A percentile compares a stretch with the other conserved stretches of the same genome.
Evolutionary conservation across 2,329 filamentous ascomycete species (phyloP).

Genomic region (Spiromastix sp.): DNA sequence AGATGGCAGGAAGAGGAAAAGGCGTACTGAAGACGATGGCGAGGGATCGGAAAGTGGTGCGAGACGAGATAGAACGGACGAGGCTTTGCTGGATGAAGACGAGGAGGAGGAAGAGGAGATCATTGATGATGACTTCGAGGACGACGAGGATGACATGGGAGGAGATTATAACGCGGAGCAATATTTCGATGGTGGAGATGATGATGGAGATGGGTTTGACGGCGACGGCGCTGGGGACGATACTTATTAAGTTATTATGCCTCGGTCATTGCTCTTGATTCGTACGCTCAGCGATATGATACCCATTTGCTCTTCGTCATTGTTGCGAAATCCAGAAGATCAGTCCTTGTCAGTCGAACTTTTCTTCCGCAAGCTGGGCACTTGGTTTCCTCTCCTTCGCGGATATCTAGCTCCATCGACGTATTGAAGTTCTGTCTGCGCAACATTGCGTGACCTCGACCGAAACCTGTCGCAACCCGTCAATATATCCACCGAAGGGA

Average conservation of each 20-base stretch:
- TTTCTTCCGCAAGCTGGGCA: no score
- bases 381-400: no score
- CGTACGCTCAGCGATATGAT: no score
- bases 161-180: constrained; percentile 56
- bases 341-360: no score
- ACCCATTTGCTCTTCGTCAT: no score
- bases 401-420: no score
- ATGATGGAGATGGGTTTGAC: constrained; percentile 44
- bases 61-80: constrained; percentile 29
- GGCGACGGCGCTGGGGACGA: constrained; percentile 43
- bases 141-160: constrained; percentile 48
- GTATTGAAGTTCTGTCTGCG: no score
- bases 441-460: no score
- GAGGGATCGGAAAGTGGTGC: constrained; percentile 20
- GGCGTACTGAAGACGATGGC: constrained; percentile 23
- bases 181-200: constrained; percentile 52
- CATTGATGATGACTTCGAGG: constrained; percentile 49
- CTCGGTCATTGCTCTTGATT: constrained; percentile 17
- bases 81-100: constrained; percentile 31
- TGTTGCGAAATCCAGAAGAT: no score
- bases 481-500: no score
- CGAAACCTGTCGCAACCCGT: no score
- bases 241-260: constrained; percentile 24
- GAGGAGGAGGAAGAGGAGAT: constrained; percentile 44
- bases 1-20: constrained; percentile 19